phyloP scores from a whole-genome alignment of 768 basidiomycete genomes.

The Saitozyma sp. region DNA sequence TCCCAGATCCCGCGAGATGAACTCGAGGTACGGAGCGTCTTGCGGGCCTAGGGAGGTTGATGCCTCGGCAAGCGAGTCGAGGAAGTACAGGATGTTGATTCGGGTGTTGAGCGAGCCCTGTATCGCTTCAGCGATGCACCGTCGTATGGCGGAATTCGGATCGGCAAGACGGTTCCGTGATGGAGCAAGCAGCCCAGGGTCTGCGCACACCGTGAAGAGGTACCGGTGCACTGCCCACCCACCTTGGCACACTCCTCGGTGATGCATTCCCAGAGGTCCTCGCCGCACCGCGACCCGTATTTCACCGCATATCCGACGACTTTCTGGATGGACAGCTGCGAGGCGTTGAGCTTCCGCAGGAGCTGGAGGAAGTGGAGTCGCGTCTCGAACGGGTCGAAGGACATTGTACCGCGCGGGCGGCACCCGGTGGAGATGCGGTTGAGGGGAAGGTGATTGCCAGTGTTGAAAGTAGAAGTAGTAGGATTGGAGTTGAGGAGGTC shows the following conservation, averaged over 20 bases:
- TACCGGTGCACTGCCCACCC: slow-evolving; percentile 11
- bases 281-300: slow-evolving; percentile 77
- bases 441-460: too few relatives aligned
- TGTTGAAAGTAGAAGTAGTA: too few relatives aligned
- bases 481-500: too few relatives aligned
- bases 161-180: background rate
- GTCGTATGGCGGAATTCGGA: background rate
- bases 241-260: slow-evolving; percentile 89
- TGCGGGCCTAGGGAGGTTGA: slow-evolving; percentile 44
- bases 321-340: slow-evolving; percentile 84
- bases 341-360: slow-evolving; percentile 68
- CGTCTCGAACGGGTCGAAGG: slow-evolving; percentile 52
- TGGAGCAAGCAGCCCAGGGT: background rate
- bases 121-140: background rate
- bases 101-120: slow-evolving; percentile 82
- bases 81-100: slow-evolving; percentile 90
- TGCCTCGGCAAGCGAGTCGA: slow-evolving; percentile 66
- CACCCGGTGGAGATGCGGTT: too few relatives aligned
- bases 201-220: background rate
- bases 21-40: slow-evolving; percentile 68
- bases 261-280: slow-evolving; percentile 92
- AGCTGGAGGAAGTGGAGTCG: slow-evolving; percentile 70
- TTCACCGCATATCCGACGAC: slow-evolving; percentile 82
- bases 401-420: slow-evolving; percentile 18
- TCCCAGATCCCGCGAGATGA: slow-evolving; percentile 72